These are phyloP conservation scores for Peronospora farinosa DNA, from an alignment of 352 stramenopile species.

Conservation along the genomic window DNA sequence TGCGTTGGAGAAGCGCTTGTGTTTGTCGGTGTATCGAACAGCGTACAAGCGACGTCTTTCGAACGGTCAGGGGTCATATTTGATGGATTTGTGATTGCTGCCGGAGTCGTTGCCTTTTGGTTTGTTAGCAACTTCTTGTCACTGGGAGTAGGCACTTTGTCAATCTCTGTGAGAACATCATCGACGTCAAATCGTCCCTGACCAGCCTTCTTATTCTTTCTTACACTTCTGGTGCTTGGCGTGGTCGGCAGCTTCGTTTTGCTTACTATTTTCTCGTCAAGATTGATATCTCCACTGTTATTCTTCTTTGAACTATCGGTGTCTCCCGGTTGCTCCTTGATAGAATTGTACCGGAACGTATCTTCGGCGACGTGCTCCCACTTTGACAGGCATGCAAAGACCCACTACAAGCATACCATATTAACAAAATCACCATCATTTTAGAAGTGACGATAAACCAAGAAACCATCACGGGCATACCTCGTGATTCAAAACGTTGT, in stretches of 20 bases:
- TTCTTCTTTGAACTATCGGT: conserved; percentile 28
- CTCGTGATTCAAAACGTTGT: conserved; percentile 76
- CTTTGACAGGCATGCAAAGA: conserved; percentile 58
- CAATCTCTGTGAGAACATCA: conserved; percentile 49
- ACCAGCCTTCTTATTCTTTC: conserved; percentile 21
- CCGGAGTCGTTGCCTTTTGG: conserved; percentile 8
- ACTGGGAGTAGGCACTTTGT: conserved; percentile 40
- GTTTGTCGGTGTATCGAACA: conserved; percentile 56
- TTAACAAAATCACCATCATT: conserved; percentile 4
- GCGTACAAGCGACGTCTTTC: conserved; percentile 38
- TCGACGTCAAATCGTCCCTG: conserved; percentile 50
- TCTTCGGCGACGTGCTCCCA: conserved; percentile 64
- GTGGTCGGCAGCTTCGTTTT: conserved; percentile 26
- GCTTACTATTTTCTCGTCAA: conserved; percentile 17
- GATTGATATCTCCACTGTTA: conserved; percentile 13
- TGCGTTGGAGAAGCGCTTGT: conserved; percentile 12
- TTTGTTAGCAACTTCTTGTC: conserved; percentile 22
- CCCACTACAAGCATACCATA: conserved; percentile 41
- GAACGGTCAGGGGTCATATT: conserved; percentile 11
- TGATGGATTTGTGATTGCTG: conserved; percentile 8
- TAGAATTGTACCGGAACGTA: conserved; percentile 36
- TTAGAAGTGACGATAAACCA: conserved; percentile 1
- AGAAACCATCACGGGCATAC: conserved; percentile 26
- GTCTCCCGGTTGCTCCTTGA: conserved; percentile 20
- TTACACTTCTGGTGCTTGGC: conserved; percentile 20